These are phyloP conservation scores for Triticum urartu DNA, from an alignment of 176 grass and related monocot genomes.

Conservation along the genomic window DNA sequence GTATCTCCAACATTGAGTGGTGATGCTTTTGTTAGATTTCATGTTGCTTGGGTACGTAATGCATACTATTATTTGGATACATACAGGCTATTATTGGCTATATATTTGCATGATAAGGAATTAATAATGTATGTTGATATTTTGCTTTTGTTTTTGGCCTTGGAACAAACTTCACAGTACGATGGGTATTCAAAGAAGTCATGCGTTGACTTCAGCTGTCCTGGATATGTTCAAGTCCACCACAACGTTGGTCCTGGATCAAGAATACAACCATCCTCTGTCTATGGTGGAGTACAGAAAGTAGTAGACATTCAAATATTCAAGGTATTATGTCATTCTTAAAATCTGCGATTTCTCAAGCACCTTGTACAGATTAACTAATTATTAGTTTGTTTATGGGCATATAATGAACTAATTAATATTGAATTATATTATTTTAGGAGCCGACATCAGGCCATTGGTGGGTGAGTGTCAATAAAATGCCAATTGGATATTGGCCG, in stretches of 20 bases:
- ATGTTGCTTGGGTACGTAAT: constrained; percentile 19
- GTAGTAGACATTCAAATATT: neutral
- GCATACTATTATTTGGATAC: neutral
- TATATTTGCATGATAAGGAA: neutral
- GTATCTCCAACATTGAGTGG: constrained; percentile 18
- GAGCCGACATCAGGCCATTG: too few relatives aligned
- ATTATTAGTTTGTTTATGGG: too few relatives aligned
- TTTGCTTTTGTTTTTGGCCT: neutral
- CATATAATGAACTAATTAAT: neutral
- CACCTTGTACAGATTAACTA: neutral
- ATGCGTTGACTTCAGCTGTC: constrained; percentile 8
- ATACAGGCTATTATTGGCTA: neutral
- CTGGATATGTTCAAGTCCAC: constrained; percentile 36
- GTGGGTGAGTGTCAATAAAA: constrained; percentile 12
- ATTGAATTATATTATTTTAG: neutral
- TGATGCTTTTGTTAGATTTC: neutral
- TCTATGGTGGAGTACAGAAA: neutral
- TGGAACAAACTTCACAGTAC: neutral
- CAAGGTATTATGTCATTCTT: constrained; percentile 1
- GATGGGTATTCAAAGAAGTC: neutral
- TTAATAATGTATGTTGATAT: neutral
- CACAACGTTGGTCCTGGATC: neutral
- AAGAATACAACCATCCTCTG: neutral
- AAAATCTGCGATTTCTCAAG: neutral
- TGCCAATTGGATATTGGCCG: constrained; percentile 33